Conservation (phyloP, 2,329 filamentous ascomycete genomes). For the Grosmannia serpens region DNA sequence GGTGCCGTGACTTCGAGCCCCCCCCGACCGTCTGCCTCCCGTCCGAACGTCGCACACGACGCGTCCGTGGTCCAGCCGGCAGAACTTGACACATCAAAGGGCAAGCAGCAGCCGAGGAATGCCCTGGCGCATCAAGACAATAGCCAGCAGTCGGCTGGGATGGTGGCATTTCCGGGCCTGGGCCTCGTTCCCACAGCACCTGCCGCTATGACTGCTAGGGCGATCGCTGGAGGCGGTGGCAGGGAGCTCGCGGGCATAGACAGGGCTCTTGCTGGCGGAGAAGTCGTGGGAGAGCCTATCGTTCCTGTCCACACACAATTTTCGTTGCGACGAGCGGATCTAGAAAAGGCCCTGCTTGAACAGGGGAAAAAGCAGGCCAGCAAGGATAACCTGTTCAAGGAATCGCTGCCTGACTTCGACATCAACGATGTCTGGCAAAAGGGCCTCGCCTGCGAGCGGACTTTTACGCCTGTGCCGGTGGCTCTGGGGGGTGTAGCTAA, state of each 20-base stretch:
- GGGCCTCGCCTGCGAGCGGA: constrained; percentile 60
- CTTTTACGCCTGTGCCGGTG: constrained; percentile 41
- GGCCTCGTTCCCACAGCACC: neutral
- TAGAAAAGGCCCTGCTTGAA: constrained; percentile 68
- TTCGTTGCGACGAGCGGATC: constrained; percentile 64
- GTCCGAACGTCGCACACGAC: neutral
- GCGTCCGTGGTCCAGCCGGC: neutral
- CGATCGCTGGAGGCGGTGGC: neutral
- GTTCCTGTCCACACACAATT: constrained; percentile 73
- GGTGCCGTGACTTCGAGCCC: constrained; percentile 6
- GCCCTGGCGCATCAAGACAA: constrained; percentile 24
- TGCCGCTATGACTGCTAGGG: neutral
- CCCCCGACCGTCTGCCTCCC: constrained; percentile 2
- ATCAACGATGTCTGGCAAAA: constrained; percentile 61
- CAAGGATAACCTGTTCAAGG: constrained; percentile 31
- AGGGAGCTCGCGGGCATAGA: neutral
- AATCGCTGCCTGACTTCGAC: constrained; percentile 53
- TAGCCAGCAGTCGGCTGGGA: constrained; percentile 22
- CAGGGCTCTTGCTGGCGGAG: neutral
- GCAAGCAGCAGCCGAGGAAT: constrained; percentile 14
- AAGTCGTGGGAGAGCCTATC: constrained; percentile 70
- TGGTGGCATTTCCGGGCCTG: constrained; percentile 6
- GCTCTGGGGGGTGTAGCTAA: neutral
- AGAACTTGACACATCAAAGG: neutral
- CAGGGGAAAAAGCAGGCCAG: constrained; percentile 51